Evolutionary conservation across 2,329 filamentous ascomycete species (phyloP), one percentile per base, ranked within the genome.

Genomic region (Fusarium equiseti): DNA sequence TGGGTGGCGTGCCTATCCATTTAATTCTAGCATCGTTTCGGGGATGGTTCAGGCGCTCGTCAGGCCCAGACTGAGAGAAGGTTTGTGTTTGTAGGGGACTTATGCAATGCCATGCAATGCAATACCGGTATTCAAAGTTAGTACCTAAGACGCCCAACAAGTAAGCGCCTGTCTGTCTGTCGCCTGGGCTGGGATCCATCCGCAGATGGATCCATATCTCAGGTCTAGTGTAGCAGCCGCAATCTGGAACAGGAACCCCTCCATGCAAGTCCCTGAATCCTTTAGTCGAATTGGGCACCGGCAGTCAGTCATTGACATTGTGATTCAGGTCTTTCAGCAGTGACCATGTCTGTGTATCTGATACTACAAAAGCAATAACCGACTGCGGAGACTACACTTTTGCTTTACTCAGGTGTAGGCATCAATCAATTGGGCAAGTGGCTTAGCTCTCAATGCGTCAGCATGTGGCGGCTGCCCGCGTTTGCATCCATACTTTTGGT

Each of bases 361-460:
- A 43, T 10, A 27, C 8, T 7, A 26, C 22, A 20, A 22, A 38
- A n/a, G 26, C 24, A 27, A 26, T 44, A 11, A 7, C 16, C 42
- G 18, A 27, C 12, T 27, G 35, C 12, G 6, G 26, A 52, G 18
- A n/a, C 18, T 38, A 38, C 18, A n/a, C 6, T 38, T 38, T 38
- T 38, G 35, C 40, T 20, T 29, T 31, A 32, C 22, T 43, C 22
- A 24, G 42, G 32, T 26, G 26, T 32, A 52, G 27, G 54, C 29
- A 50, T 49, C 53, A 46, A 50, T 49, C 53, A 46, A 49, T 57
- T 40, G 22, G 46, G 50, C 44, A 56, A 56, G 73, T 75, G 74
- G 74, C 74, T 74, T 57, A 75, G 74, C 68, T 27, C 57, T 66
- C 53, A 50, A 66, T 73, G 70, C 69, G 72, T 73, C 68, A 76